These are phyloP conservation scores for Begonia peltatifolia DNA, from an alignment of 306 rosid species.

Conservation along the genomic window DNA sequence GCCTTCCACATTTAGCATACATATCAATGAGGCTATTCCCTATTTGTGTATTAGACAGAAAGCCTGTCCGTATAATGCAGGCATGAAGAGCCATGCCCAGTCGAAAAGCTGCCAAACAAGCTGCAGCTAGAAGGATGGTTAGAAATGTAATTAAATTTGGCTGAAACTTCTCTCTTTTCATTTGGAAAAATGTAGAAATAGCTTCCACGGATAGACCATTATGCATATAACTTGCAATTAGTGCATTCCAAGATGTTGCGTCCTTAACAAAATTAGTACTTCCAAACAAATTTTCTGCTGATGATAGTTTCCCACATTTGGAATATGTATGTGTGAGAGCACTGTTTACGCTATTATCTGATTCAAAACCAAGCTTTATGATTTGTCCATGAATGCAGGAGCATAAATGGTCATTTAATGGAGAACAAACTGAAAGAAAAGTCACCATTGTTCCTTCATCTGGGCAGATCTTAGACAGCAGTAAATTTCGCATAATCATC, in stretches of 20 bases:
- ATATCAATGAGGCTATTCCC: conserved; percentile 47
- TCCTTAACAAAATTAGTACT: conserved; percentile 22
- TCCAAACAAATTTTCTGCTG: conserved; percentile 36
- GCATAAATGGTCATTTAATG: conserved; percentile 24
- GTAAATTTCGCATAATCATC: conserved; percentile 27
- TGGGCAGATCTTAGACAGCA: conserved; percentile 27
- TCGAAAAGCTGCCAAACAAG: conserved; percentile 31
- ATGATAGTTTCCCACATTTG: conserved; percentile 39
- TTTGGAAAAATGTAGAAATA: conserved; percentile 25
- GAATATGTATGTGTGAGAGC: conserved; percentile 49
- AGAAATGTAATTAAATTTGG: conserved; percentile 47
- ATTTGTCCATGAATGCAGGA: conserved; percentile 38
- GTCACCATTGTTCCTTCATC: conserved; percentile 43
- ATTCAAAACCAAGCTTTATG: conserved; percentile 36
- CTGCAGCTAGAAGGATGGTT: conserved; percentile 41
- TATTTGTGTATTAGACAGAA: conserved; percentile 26
- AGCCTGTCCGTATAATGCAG: conserved; percentile 40
- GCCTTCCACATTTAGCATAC: conserved; percentile 63
- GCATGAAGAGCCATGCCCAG: conserved; percentile 58
- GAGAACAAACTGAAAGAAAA: conserved; percentile 33
- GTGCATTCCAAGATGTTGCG: conserved; percentile 46
- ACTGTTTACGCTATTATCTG: conserved; percentile 28
- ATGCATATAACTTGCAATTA: conserved; percentile 45
- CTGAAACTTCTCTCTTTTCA: conserved; percentile 31
- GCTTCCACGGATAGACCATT: conserved; percentile 29